Conservation (phyloP, 1,284 basidiomycete genomes). For the Mycosarcoma mackinlayi region DNA sequence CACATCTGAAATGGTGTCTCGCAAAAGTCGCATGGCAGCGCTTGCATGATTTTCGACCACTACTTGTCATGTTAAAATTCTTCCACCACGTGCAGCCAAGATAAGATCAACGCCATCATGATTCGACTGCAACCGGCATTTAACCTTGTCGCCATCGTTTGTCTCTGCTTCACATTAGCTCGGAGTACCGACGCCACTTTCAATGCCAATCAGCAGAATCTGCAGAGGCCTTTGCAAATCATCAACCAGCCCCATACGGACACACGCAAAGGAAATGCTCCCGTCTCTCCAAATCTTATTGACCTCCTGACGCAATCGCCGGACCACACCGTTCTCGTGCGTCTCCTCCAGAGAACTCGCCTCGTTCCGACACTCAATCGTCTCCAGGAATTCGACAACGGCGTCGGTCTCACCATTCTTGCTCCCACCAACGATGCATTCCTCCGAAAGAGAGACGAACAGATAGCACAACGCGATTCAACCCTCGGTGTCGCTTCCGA, state of each 20-base stretch:
- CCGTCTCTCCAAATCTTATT: conserved; percentile 74
- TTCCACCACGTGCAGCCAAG: neutral
- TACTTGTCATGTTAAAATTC: no score
- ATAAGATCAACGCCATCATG: conserved; percentile 4
- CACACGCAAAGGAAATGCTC: conserved; percentile 21
- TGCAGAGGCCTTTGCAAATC: conserved; percentile 23
- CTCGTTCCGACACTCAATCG: conserved; percentile 91
- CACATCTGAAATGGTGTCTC: neutral
- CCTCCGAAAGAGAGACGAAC: conserved; percentile 33
- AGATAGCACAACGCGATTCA: conserved; percentile 10
- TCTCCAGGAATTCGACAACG: conserved; percentile 70
- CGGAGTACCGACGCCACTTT: conserved; percentile 1
- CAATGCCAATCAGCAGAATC: neutral
- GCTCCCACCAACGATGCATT: conserved; percentile 83
- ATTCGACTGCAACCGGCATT: neutral
- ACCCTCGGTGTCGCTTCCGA: neutral
- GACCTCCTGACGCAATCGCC: conserved; percentile 80
- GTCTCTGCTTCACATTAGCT: neutral
- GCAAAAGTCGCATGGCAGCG: neutral
- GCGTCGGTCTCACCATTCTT: conserved; percentile 82
- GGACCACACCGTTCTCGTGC: conserved; percentile 82
- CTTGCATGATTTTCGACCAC: conserved; percentile 6
- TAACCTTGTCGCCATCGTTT: conserved; percentile 8
- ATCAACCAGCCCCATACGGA: conserved; percentile 1
- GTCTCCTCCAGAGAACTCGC: conserved; percentile 83